Base-by-base conservation (phyloP, 768 basidiomycete genomes). In the Thelephora aurantiotincta region DNA sequence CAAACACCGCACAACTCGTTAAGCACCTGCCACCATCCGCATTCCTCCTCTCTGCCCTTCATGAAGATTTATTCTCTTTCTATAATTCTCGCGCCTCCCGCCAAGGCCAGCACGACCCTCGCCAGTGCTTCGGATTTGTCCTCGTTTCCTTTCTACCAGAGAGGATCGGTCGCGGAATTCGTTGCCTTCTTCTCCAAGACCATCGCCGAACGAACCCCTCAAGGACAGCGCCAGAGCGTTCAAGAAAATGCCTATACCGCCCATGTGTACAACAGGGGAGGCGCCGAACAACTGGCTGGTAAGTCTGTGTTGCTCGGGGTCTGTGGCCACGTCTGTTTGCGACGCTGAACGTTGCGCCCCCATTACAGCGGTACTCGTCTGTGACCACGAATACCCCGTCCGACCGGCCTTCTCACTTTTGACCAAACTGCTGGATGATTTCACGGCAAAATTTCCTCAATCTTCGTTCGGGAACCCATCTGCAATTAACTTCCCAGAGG, bases 401-500 rank as follows among this genome's bases (percentile, higher is more conserved):
- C 81, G 96, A 49, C 89, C 93, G 5, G 94, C 92, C 1, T 99
- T 97, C 70, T 96, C 94, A 14, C 73, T 99, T 36, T 70, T 99
- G 46, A 81, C 86, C 49, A 97, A 94, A 68, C 60, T 97, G 16
- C 73, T 98, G 35, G 96, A 99, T 54, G 96, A 98, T 47, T 94
- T 94, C 62, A 74, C 77, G 7, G 67, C 81, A 46, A 79, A 89
- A 65, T 74, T 93, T 0, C 84, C 86, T 5, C 75, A 81, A 56
- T 69, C 79, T 0, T 68, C 80, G 6, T 90, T 74, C 65, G 63
- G 67, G 52, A 80, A 76, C 48, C 80, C 83, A 11, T 60, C 75
- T 0, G 60, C 79, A 5, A 86, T 83, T 60, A 80, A 74, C 44
- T 97, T 83, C 73, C 80, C 80, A 42, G 81, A 78, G 57, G 75